Evolutionary conservation across 257 asterid genomes (phyloP), one percentile per base, ranked within the genome.

Genomic region (Echites panduratus): DNA sequence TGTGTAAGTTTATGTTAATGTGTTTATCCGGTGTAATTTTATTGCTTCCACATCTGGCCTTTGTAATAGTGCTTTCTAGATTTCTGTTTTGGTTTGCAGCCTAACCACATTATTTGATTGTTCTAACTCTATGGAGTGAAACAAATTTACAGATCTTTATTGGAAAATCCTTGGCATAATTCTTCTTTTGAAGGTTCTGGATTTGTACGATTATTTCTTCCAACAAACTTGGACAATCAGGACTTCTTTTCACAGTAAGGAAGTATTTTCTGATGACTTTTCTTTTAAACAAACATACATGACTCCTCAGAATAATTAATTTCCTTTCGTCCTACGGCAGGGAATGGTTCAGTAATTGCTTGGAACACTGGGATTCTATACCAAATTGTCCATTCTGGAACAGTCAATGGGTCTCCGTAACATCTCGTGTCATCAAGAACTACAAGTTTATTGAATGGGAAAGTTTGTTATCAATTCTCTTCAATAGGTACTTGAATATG

Each of bases 91-190:
- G 19, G 26, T 66, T 9, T 44, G 2, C 40, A 7, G 74, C 29
- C 40, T 20, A 27, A 66, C 69, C 38, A 2, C 45, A 14, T 56
- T n/a, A 32, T 16, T 5, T 63, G 14, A 70, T 56, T 67, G 10
- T 45, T 70, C 65, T 76, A 70, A 40, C 38, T 38, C 29, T 68
- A 50, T 73, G 73, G 73, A 70, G 58, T 69, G 69, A 45, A 76
- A 71, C 65, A 49, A 71, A 62, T 82, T 83, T 85, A 70, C 98
- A 95, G 99, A 82, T 84, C 87, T 70, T 84, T 90, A 73, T 74
- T 92, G 88, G 99, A 95, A 80, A 95, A 92, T 79, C 98, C 99
- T 47, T 92, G 99, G 99, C 96, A 95, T 77, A 90, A 92, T 83
- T 86, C 98, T 76, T 79, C 97, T 65, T 95, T 92, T 75, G 99